A percentile compares a stretch with the other conserved stretches of the same genome.
These are phyloP conservation scores for Neonectria sp. DNA, from an alignment of 2,329 filamentous ascomycete species.

Conservation along the genomic window DNA sequence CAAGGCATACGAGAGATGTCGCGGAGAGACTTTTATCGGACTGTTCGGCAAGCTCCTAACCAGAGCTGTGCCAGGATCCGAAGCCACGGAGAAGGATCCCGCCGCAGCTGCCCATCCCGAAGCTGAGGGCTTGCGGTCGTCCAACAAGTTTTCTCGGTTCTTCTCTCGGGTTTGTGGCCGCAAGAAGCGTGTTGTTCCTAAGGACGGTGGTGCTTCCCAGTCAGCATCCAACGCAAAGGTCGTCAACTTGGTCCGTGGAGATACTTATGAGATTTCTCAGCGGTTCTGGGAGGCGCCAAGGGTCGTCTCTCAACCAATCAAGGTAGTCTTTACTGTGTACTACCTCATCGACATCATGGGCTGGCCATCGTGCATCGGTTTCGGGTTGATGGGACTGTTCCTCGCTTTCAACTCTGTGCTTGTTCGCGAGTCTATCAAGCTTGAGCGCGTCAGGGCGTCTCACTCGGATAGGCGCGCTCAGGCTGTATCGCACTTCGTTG, in stretches of 20 bases:
- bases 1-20: conserved; percentile 85
- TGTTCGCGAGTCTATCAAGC: conserved; percentile 75
- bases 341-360: conserved; percentile 83
- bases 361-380: conserved; percentile 82
- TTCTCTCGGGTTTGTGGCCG: conserved; percentile 39
- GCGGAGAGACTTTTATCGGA: conserved; percentile 74
- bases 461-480: conserved; percentile 86
- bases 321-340: conserved; percentile 76
- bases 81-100: conserved; percentile 54
- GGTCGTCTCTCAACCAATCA: conserved; percentile 83
- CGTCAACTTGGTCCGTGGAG: conserved; percentile 86
- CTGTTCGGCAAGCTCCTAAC: conserved; percentile 57
- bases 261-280: conserved; percentile 87
- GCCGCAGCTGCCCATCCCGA: background rate
- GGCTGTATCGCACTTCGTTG: conserved; percentile 87
- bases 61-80: conserved; percentile 56
- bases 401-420: conserved; percentile 79
- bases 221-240: conserved; percentile 92
- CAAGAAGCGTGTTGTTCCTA: conserved; percentile 32
- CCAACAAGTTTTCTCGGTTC: conserved; percentile 30
- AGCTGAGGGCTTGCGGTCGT: background rate
- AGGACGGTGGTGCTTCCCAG: conserved; percentile 49
- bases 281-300: conserved; percentile 89
- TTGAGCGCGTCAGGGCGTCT: conserved; percentile 79
- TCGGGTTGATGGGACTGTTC: conserved; percentile 77